Conservation (phyloP, 2,329 filamentous ascomycete species). For the Madurella fahalii region DNA sequence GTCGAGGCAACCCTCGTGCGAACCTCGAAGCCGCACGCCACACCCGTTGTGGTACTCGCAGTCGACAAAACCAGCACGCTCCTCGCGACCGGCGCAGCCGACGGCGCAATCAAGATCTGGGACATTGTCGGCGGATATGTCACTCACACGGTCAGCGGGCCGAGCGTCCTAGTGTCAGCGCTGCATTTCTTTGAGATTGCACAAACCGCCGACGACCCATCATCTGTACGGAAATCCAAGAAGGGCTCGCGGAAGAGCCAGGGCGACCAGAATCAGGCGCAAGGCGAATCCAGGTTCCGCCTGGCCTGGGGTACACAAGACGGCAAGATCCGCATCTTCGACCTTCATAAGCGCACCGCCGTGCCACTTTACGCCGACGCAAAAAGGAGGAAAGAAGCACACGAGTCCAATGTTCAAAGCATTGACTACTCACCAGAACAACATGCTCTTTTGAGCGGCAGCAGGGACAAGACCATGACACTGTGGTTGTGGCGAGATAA, state of each 20-base stretch:
- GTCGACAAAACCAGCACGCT: conserved; percentile 85
- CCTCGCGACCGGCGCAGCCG: conserved; percentile 86
- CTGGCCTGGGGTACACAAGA: conserved; percentile 92
- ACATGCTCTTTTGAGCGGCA: conserved; percentile 74
- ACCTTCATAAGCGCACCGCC: conserved; percentile 77
- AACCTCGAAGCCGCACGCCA: conserved; percentile 83
- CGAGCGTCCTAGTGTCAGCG: conserved; percentile 86
- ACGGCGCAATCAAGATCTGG: conserved; percentile 95
- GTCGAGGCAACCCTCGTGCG: conserved; percentile 67
- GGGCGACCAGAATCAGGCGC: conserved; percentile 36
- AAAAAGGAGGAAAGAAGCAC: conserved; percentile 58
- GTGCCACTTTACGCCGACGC: conserved; percentile 57
- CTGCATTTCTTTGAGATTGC: conserved; percentile 84
- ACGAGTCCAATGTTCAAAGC: conserved; percentile 89
- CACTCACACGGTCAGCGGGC: conserved; percentile 92
- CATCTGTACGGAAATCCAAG: conserved; percentile 39
- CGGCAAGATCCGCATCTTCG: conserved; percentile 87
- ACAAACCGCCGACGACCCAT: conserved; percentile 35
- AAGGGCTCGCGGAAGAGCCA: conserved; percentile 43
- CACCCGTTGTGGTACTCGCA: conserved; percentile 81
- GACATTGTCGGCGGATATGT: conserved; percentile 86
- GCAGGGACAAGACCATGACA: conserved; percentile 90
- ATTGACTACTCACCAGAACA: conserved; percentile 75
- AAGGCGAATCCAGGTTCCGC: conserved; percentile 59
- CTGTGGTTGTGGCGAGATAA: conserved; percentile 90